phyloP scores from a whole-genome alignment of 192 early-diverging fungal genomes.

The Paraglomus occultum region DNA sequence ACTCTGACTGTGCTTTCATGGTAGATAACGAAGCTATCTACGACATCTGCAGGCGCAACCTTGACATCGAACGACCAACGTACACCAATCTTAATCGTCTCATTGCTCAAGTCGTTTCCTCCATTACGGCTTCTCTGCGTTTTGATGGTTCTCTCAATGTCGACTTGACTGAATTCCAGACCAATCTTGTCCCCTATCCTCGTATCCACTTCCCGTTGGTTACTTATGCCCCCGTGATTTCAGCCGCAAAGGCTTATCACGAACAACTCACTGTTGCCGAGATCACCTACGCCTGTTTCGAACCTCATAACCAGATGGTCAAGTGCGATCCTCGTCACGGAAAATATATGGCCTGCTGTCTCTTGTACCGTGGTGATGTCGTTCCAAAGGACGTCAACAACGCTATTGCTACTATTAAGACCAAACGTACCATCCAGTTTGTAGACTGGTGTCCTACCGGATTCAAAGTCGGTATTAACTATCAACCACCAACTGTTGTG shows the following conservation, averaged over 20 bases:
- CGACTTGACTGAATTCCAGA: constrained; percentile 99
- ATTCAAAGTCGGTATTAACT: constrained; percentile 99
- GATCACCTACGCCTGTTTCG: constrained; percentile 97
- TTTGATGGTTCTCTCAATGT: constrained; percentile 99
- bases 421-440: constrained; percentile 95
- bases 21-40: constrained; percentile 99
- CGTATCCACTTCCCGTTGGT: constrained; percentile 99
- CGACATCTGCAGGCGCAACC: constrained; percentile 97
- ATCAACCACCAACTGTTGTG: constrained; percentile 86
- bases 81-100: constrained; percentile 98
- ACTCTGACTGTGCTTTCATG: constrained; percentile 99
- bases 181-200: constrained; percentile 99
- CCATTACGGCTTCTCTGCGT: constrained; percentile 98
- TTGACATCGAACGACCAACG: constrained; percentile 95
- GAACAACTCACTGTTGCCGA: constrained; percentile 94
- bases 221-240: constrained; percentile 95
- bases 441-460: constrained; percentile 99
- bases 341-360: constrained; percentile 99
- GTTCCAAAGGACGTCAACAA: constrained; percentile 97
- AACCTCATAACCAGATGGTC: constrained; percentile 99
- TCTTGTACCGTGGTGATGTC: constrained; percentile 98
- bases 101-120: constrained; percentile 98
- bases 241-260: constrained; percentile 94
- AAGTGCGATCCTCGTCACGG: constrained; percentile 97
- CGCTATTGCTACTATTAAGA: constrained; percentile 88